Evolutionary conservation across 2,329 filamentous ascomycete genomes (phyloP).

Genomic region (Chrysosporium keratinophilum): DNA sequence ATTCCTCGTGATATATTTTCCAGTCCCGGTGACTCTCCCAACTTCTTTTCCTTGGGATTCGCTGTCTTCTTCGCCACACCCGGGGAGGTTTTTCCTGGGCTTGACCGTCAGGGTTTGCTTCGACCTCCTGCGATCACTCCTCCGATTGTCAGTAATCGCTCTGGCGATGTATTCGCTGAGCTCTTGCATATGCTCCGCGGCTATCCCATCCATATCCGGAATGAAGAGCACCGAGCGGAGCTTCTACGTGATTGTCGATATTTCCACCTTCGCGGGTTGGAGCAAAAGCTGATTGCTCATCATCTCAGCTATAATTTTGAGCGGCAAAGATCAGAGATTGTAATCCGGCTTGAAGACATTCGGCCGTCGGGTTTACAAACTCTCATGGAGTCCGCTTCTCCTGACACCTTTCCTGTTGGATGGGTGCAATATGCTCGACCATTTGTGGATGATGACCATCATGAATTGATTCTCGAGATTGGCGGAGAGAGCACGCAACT

Average conservation of each 20-base stretch:
- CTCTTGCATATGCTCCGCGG: conserved; percentile 71
- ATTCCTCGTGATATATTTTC: conserved; percentile 82
- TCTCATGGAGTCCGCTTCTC: conserved; percentile 36
- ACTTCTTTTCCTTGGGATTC: conserved; percentile 90
- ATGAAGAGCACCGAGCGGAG: conserved; percentile 64
- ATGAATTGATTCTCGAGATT: conserved; percentile 72
- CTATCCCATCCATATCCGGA: conserved; percentile 66
- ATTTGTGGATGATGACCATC: conserved; percentile 63
- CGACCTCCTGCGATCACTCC: conserved; percentile 79
- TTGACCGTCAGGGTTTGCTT: conserved; percentile 66
- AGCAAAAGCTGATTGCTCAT: conserved; percentile 76
- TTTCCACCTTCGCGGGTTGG: conserved; percentile 82
- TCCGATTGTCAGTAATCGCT: conserved; percentile 68
- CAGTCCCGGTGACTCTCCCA: conserved; percentile 78
- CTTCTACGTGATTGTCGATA: conserved; percentile 81
- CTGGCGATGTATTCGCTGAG: conserved; percentile 73
- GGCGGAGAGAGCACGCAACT: conserved; percentile 55
- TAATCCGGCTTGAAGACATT: conserved; percentile 73
- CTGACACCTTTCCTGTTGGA: conserved; percentile 27
- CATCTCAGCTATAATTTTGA: conserved; percentile 63
- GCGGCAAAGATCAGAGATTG: conserved; percentile 61
- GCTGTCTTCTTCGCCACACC: conserved; percentile 75
- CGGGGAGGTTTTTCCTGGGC: conserved; percentile 71
- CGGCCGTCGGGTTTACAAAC: conserved; percentile 73
- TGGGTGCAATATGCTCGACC: conserved; percentile 75